Conservation (phyloP, 306 rosid genomes). For the Quercus parvula region DNA sequence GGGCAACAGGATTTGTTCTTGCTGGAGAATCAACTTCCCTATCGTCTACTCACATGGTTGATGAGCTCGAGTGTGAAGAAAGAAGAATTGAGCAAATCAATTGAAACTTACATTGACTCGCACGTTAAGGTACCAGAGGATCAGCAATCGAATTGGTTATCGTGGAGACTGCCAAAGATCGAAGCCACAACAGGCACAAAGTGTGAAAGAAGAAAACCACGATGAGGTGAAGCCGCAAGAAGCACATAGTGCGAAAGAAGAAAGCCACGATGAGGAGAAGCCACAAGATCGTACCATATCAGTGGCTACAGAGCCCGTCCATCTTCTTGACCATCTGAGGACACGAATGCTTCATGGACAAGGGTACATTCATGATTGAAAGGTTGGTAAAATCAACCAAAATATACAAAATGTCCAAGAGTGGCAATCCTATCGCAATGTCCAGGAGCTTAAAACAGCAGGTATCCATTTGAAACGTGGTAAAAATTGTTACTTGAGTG, state of each 20-base stretch:
- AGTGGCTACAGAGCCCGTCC: not conserved
- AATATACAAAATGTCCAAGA: too few relatives aligned
- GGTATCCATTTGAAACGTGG: not conserved
- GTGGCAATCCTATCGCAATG: not conserved
- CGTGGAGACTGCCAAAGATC: too few relatives aligned
- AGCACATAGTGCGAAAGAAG: too few relatives aligned
- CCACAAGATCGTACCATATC: too few relatives aligned
- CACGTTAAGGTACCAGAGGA: too few relatives aligned
- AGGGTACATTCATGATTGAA: too few relatives aligned
- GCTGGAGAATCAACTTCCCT: constrained; percentile 35
- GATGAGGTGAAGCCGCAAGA: too few relatives aligned
- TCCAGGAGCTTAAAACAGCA: not conserved
- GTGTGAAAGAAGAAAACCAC: too few relatives aligned
- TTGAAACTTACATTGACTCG: fast-evolving
- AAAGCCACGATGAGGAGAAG: too few relatives aligned
- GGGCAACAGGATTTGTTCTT: constrained; percentile 20
- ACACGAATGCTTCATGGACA: not conserved
- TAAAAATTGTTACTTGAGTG: not conserved
- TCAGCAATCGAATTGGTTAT: too few relatives aligned
- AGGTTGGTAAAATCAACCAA: too few relatives aligned
- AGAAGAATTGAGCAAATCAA: fast-evolving
- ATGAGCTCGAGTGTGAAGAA: not conserved
- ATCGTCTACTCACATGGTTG: not conserved
- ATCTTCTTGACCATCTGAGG: constrained; percentile 11
- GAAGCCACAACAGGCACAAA: too few relatives aligned